Conservation (phyloP, 2,329 filamentous ascomycete species). For the Aureobasidium lini region DNA sequence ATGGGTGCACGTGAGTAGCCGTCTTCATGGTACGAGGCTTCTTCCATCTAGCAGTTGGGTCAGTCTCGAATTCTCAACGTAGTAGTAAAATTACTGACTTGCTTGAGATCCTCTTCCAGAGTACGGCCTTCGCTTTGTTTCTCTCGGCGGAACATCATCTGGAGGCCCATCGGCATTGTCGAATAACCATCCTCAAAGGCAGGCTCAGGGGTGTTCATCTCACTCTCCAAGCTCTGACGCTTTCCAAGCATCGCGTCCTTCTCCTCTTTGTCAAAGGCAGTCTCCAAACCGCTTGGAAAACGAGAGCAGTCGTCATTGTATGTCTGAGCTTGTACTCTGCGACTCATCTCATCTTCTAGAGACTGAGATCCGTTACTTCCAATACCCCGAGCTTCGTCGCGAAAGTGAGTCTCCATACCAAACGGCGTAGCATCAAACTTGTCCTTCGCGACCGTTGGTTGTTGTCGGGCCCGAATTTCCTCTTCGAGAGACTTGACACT, state of each 20-base stretch:
- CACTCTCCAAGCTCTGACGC: slow-evolving; percentile 11
- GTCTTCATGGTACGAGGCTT: slow-evolving; percentile 10
- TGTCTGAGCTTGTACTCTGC: neutral
- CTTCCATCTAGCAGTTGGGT: neutral
- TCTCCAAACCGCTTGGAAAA: slow-evolving; percentile 18
- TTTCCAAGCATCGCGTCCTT: slow-evolving; percentile 5
- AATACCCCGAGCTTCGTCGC: neutral
- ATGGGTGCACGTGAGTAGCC: slow-evolving; percentile 28
- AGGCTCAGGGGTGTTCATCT: slow-evolving; percentile 7
- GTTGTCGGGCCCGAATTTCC: slow-evolving; percentile 6
- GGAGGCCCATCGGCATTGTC: slow-evolving; percentile 17
- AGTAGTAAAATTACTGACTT: neutral
- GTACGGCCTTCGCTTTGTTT: slow-evolving; percentile 3
- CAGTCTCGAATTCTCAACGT: neutral
- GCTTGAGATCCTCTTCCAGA: slow-evolving; percentile 11
- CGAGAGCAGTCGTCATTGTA: slow-evolving; percentile 16
- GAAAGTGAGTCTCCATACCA: slow-evolving; percentile 15
- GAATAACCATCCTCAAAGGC: slow-evolving; percentile 17
- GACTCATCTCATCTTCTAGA: slow-evolving; percentile 9
- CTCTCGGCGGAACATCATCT: slow-evolving; percentile 16
- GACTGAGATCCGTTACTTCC: neutral
- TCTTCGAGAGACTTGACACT: slow-evolving; percentile 2
- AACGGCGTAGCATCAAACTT: neutral
- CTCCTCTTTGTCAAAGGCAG: slow-evolving; percentile 17
- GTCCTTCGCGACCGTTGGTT: neutral